These are phyloP conservation scores for Atkinsonella texensis DNA, from an alignment of 2,329 filamentous ascomycete genomes.

Conservation along the genomic window DNA sequence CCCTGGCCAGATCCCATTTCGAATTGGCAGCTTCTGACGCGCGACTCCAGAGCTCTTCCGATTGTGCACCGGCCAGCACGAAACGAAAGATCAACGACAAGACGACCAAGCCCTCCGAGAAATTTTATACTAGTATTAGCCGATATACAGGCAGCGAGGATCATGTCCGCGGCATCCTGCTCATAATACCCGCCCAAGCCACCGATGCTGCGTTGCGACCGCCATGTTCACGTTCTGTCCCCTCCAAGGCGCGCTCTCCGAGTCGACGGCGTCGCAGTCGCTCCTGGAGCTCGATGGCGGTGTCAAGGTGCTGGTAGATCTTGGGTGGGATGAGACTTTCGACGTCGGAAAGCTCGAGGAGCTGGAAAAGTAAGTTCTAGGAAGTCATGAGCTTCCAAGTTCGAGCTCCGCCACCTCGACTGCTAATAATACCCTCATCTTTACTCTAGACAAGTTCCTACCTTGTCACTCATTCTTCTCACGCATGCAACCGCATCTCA, in stretches of 20 bases:
- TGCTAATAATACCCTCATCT: conserved; percentile 12
- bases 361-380: conserved; percentile 66
- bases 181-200: background rate
- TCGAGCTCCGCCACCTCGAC: background rate
- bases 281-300: conserved; percentile 92
- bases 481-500: conserved; percentile 90
- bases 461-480: conserved; percentile 83
- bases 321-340: conserved; percentile 93
- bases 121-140: no score
- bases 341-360: conserved; percentile 70
- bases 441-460: conserved; percentile 65
- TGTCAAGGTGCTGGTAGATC: conserved; percentile 86
- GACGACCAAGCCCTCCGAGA: no score
- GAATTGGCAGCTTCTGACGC: background rate
- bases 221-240: conserved; percentile 94
- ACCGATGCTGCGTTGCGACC: conserved; percentile 8
- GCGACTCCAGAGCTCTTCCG: background rate
- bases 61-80: background rate
- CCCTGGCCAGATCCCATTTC: background rate
- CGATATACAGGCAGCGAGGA: background rate
- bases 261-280: conserved; percentile 83
- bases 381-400: background rate
- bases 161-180: conserved; percentile 1
- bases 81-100: background rate
- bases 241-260: conserved; percentile 79